Evolutionary conservation across 2,329 filamentous ascomycete species (phyloP).

Genomic region (Phaeosphaeria sp.): DNA sequence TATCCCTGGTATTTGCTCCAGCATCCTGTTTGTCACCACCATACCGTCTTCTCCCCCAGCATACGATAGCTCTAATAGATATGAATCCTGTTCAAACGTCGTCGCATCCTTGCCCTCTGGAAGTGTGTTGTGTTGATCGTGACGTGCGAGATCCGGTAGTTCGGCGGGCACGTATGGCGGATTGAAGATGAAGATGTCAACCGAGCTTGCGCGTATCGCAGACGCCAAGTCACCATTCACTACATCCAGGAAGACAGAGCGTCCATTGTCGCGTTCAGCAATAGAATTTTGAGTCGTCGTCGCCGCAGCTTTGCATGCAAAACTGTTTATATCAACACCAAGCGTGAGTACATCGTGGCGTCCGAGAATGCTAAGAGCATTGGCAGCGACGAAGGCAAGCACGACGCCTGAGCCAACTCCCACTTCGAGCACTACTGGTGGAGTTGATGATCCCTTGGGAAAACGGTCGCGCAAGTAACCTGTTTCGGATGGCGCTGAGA

Average conservation of each 20-base stretch:
- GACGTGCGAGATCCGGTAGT: slow-evolving; percentile 64
- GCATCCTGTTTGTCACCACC: slow-evolving; percentile 84
- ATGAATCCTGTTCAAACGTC: slow-evolving; percentile 78
- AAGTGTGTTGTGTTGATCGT: slow-evolving; percentile 39
- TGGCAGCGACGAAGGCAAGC: slow-evolving; percentile 83
- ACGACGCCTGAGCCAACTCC: slow-evolving; percentile 93
- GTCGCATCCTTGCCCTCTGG: slow-evolving; percentile 30
- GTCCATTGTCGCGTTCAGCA: slow-evolving; percentile 30
- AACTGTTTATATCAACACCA: slow-evolving; percentile 83
- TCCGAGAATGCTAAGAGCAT: slow-evolving; percentile 75
- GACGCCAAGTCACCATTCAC: slow-evolving; percentile 73
- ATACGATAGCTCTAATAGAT: slow-evolving; percentile 84
- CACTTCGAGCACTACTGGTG: slow-evolving; percentile 76
- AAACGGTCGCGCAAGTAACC: slow-evolving; percentile 73
- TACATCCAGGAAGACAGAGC: slow-evolving; percentile 66
- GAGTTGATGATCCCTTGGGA: slow-evolving; percentile 19
- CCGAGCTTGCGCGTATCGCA: slow-evolving; percentile 62
- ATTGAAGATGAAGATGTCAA: slow-evolving; percentile 94
- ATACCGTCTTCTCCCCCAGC: slow-evolving; percentile 90
- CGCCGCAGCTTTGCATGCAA: slow-evolving; percentile 78
- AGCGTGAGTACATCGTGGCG: slow-evolving; percentile 72
- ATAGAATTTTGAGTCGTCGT: slow-evolving; percentile 68
- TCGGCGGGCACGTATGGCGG: slow-evolving; percentile 94
- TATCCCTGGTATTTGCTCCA: slow-evolving; percentile 70
- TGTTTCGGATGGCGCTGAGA: slow-evolving; percentile 74